Percentiles rank a stretch among this genome's conserved stretches.
These are phyloP conservation scores for Tillandsia leiboldiana DNA, from an alignment of 176 grass and related monocot genomes.

Conservation along the genomic window DNA sequence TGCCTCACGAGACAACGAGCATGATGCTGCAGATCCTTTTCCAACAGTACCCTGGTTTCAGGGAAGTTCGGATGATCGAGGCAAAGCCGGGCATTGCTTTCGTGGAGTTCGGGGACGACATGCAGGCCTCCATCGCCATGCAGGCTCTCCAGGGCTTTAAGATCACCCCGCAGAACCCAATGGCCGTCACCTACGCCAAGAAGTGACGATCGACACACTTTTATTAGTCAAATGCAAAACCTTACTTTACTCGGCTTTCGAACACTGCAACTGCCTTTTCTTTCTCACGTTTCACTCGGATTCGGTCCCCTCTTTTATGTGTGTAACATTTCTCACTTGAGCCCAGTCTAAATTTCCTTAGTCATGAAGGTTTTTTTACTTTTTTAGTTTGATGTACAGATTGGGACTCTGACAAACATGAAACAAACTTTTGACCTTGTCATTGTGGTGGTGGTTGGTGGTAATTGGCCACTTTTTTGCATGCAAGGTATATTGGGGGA, in stretches of 20 bases:
- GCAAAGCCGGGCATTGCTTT: conserved; percentile 95
- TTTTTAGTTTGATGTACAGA: neutral
- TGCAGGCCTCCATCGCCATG: conserved; percentile 76
- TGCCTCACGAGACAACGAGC: conserved; percentile 67
- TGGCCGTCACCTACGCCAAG: conserved; percentile 76
- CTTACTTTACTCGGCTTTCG: neutral
- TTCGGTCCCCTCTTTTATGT: neutral
- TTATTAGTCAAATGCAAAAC: neutral
- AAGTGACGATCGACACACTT: conserved; percentile 33
- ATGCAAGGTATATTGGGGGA: conserved; percentile 26
- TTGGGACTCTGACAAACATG: neutral
- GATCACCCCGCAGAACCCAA: conserved; percentile 83
- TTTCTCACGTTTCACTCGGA: neutral
- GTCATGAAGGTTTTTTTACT: neutral
- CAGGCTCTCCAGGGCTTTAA: conserved; percentile 90
- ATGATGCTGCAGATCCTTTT: conserved; percentile 97
- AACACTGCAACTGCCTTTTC: neutral
- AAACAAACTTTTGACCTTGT: conserved; percentile 19
- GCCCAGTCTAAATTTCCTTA: neutral
- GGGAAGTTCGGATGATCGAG: conserved; percentile 83
- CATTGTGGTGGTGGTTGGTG: conserved; percentile 27
- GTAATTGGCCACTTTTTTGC: conserved; percentile 13
- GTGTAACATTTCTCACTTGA: too few species aligned
- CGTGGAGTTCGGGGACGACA: conserved; percentile 76
- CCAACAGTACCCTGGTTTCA: conserved; percentile 93